phyloP scores from a whole-genome alignment of 116 monocot genomes.

The Posidonia oceanica region DNA sequence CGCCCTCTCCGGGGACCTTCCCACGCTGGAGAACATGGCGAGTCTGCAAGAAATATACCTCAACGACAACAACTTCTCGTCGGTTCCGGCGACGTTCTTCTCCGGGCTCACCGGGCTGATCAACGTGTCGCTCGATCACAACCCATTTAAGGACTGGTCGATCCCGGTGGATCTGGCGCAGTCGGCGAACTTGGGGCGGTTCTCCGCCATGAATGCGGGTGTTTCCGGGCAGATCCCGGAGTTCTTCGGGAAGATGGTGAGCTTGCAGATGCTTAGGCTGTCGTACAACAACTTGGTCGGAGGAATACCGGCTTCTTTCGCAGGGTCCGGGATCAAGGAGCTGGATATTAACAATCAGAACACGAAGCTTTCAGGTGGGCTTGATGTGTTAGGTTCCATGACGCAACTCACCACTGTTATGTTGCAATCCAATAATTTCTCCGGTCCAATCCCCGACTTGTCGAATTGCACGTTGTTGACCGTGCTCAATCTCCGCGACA shows the following conservation, averaged over 20 bases:
- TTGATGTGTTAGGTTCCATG: slow-evolving; percentile 49
- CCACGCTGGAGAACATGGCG: slow-evolving; percentile 6
- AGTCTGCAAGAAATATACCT: slow-evolving; percentile 21
- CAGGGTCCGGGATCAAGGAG: slow-evolving; percentile 20
- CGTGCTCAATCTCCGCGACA: slow-evolving; percentile 57
- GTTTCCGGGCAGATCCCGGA: slow-evolving; percentile 25
- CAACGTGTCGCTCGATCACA: slow-evolving; percentile 31
- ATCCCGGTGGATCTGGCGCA: slow-evolving; percentile 15
- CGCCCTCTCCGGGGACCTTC: slow-evolving; percentile 18
- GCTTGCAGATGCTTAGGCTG: slow-evolving; percentile 34
- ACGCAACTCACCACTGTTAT: slow-evolving; percentile 22
- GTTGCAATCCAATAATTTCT: slow-evolving; percentile 54
- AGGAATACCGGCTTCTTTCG: slow-evolving; percentile 29
- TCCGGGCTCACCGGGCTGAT: slow-evolving; percentile 27
- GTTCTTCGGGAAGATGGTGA: slow-evolving; percentile 27
- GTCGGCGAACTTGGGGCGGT: slow-evolving; percentile 14
- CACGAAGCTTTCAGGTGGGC: slow-evolving; percentile 34
- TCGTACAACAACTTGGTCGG: slow-evolving; percentile 65
- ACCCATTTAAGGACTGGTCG: slow-evolving; percentile 9
- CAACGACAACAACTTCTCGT: slow-evolving; percentile 34
- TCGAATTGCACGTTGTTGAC: slow-evolving; percentile 33
- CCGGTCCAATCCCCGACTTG: slow-evolving; percentile 53
- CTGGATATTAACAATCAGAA: slow-evolving; percentile 53
- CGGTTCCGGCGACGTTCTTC: slow-evolving; percentile 31
- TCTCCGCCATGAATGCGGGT: slow-evolving; percentile 28